phyloP scores from a whole-genome alignment of 2,329 filamentous ascomycete species.

The Neofusicoccum sp. region DNA sequence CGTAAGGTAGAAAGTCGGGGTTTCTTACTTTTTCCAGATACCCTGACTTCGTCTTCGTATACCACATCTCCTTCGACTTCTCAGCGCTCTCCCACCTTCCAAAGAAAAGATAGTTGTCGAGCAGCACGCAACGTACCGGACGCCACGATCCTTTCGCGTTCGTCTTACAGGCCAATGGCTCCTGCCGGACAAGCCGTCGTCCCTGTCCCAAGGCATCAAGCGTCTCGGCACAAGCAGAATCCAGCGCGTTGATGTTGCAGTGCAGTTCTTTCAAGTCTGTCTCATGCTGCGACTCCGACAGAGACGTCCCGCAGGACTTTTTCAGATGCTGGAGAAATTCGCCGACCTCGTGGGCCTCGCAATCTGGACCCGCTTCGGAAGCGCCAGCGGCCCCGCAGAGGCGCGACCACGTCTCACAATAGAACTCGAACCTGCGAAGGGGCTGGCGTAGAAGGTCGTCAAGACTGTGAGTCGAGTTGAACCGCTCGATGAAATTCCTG shows the following conservation, averaged over 20 bases:
- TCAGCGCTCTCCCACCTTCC: slow-evolving; percentile 28
- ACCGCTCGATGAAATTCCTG: slow-evolving; percentile 24
- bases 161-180: slow-evolving; percentile 28
- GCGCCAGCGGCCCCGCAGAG: slow-evolving; percentile 10
- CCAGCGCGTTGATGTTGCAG: slow-evolving; percentile 25
- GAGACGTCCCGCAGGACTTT: slow-evolving; percentile 17
- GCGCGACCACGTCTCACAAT: slow-evolving; percentile 22
- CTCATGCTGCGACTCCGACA: slow-evolving; percentile 23
- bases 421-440: slow-evolving; percentile 25
- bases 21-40: slow-evolving; percentile 23
- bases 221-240: slow-evolving; percentile 17
- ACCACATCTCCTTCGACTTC: neutral
- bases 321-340: slow-evolving; percentile 23
- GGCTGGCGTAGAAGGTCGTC: slow-evolving; percentile 30
- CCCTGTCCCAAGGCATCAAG: slow-evolving; percentile 22
- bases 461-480: slow-evolving; percentile 24
- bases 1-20: neutral
- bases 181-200: slow-evolving; percentile 27
- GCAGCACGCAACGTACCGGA: slow-evolving; percentile 27
- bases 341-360: slow-evolving; percentile 19
- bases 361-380: slow-evolving; percentile 7
- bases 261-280: slow-evolving; percentile 29
- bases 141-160: slow-evolving; percentile 31
- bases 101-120: slow-evolving; percentile 33
- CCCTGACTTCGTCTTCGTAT: slow-evolving; percentile 13